Percentiles rank a stretch among this genome's conserved stretches.
phyloP scores from a whole-genome alignment of 495 filamentous ascomycete genomes.

The Coniosporium apollinis region DNA sequence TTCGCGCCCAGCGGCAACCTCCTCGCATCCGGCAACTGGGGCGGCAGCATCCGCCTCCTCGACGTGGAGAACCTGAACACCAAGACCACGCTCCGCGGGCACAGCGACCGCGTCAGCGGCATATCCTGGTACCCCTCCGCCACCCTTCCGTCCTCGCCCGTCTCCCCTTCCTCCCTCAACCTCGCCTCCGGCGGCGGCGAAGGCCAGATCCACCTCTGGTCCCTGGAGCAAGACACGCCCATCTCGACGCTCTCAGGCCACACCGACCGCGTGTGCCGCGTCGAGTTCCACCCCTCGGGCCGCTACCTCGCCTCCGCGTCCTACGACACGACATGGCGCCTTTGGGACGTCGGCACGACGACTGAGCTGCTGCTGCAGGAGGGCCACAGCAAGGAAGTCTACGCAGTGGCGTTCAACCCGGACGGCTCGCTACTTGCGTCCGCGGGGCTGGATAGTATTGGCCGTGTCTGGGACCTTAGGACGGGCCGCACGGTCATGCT shows the following conservation, averaged over 20 bases:
- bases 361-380: conserved; percentile 82
- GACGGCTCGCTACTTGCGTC: conserved; percentile 84
- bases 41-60: conserved; percentile 70
- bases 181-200: conserved; percentile 85
- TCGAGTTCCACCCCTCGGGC: conserved; percentile 90
- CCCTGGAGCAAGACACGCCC: conserved; percentile 65
- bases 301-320: conserved; percentile 83
- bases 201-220: conserved; percentile 82
- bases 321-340: conserved; percentile 88
- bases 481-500: conserved; percentile 93
- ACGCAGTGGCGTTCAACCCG: conserved; percentile 69
- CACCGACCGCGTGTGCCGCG: conserved; percentile 68
- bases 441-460: conserved; percentile 84
- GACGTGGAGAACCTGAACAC: conserved; percentile 68
- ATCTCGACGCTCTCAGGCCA: conserved; percentile 74
- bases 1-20: conserved; percentile 76
- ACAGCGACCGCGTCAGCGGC: conserved; percentile 75
- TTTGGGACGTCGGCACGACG: conserved; percentile 83
- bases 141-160: conserved; percentile 49
- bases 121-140: conserved; percentile 77
- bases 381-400: conserved; percentile 86
- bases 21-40: conserved; percentile 83
- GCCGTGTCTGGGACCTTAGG: conserved; percentile 90
- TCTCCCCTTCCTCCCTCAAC: conserved; percentile 62
- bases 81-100: conserved; percentile 55